A percentile compares a stretch with the other conserved stretches of the same genome.
These are phyloP conservation scores for Pythium aristosporum DNA, from an alignment of 352 stramenopile genomes.

Conservation along the genomic window DNA sequence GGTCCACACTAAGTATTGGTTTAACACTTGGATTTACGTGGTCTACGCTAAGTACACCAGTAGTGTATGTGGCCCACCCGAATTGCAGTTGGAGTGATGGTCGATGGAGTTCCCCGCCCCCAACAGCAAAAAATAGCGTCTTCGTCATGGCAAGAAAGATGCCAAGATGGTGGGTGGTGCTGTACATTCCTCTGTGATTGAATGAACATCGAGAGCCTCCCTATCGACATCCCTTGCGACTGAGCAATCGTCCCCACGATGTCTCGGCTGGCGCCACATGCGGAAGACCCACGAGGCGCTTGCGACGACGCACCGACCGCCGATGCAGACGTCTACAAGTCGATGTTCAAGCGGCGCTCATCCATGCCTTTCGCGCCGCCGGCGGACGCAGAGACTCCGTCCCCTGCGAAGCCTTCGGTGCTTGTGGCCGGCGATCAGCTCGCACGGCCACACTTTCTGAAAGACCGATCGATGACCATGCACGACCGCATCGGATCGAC, in stretches of 20 bases:
- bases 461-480: constrained; percentile 52
- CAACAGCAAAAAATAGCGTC: constrained; percentile 9
- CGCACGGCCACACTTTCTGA: constrained; percentile 46
- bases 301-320: neutral
- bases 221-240: neutral
- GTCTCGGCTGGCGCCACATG: neutral
- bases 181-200: neutral
- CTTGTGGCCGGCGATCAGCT: constrained; percentile 38
- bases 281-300: neutral
- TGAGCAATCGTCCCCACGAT: neutral
- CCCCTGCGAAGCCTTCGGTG: neutral
- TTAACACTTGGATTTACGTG: neutral
- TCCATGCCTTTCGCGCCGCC: constrained; percentile 5
- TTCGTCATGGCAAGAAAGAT: neutral
- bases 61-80: neutral
- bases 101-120: constrained; percentile 7
- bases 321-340: neutral
- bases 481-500: constrained; percentile 29
- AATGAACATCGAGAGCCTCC: neutral
- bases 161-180: no score
- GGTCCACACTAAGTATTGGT: neutral
- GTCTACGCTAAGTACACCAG: neutral
- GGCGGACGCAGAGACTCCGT: neutral
- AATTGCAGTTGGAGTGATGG: constrained; percentile 14
- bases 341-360: constrained; percentile 12